phyloP scores from a whole-genome alignment of 2,329 filamentous ascomycete genomes.

The Fusarium zealandicum region DNA sequence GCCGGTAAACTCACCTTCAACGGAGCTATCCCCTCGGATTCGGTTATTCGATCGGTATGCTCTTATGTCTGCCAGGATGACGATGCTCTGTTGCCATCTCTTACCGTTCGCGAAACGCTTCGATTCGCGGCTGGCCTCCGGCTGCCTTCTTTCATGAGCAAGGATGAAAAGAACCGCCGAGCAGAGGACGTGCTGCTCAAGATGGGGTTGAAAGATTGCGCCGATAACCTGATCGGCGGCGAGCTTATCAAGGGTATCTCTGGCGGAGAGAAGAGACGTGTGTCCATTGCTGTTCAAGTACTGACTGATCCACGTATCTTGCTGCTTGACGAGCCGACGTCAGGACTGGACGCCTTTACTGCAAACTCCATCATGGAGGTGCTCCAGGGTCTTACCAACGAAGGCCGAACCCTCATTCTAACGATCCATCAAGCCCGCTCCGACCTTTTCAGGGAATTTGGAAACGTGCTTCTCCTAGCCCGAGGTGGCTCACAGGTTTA shows the following conservation, averaged over 20 bases:
- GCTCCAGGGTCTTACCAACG: constrained; percentile 71
- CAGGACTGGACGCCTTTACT: constrained; percentile 79
- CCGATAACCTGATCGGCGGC: constrained; percentile 75
- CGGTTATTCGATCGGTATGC: constrained; percentile 74
- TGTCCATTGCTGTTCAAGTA: constrained; percentile 80
- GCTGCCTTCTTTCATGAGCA: constrained; percentile 74
- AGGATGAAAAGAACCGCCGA: constrained; percentile 68
- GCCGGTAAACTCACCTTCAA: constrained; percentile 74
- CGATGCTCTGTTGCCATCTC: constrained; percentile 74
- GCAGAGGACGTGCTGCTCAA: constrained; percentile 77
- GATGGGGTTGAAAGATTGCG: constrained; percentile 80
- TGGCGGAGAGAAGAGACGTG: constrained; percentile 79
- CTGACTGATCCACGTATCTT: constrained; percentile 77
- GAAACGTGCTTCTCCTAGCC: constrained; percentile 74
- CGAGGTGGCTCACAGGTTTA: constrained; percentile 74
- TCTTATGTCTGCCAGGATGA: constrained; percentile 84
- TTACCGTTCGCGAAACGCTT: constrained; percentile 79
- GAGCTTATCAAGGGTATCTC: constrained; percentile 80
- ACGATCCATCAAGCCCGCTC: constrained; percentile 81
- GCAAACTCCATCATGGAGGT: constrained; percentile 80
- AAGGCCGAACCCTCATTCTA: constrained; percentile 77
- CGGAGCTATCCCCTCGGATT: constrained; percentile 69
- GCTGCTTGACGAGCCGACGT: constrained; percentile 78
- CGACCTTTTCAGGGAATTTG: constrained; percentile 75
- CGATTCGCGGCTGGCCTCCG: constrained; percentile 74